Evolutionary conservation across 2,329 filamentous ascomycete species (phyloP).

Genomic region (Fusarium sp.): DNA sequence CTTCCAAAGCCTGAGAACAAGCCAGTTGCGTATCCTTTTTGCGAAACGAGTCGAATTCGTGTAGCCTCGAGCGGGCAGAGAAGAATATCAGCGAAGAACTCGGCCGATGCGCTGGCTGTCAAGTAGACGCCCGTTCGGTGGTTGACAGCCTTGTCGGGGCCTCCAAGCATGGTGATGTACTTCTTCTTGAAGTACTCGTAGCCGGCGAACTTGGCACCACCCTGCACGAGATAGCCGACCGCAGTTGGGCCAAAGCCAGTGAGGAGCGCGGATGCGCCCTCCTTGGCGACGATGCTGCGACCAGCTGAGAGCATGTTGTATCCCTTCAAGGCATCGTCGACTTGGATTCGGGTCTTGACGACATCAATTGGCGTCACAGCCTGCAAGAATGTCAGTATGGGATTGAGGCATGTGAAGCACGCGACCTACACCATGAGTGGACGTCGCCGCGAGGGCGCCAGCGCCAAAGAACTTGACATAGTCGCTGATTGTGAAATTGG

Average conservation of each 20-base stretch:
- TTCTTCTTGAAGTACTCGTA: constrained; percentile 97
- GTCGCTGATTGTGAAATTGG: constrained; percentile 58
- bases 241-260: constrained; percentile 88
- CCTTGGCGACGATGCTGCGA: constrained; percentile 80
- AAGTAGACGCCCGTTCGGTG: constrained; percentile 76
- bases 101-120: constrained; percentile 75
- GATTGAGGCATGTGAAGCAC: not conserved
- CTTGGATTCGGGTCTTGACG: constrained; percentile 92
- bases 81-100: constrained; percentile 82
- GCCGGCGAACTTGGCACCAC: constrained; percentile 90
- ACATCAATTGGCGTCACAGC: constrained; percentile 72
- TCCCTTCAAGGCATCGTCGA: constrained; percentile 88
- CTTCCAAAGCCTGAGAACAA: constrained; percentile 79
- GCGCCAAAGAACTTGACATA: constrained; percentile 68
- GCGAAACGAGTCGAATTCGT: constrained; percentile 82
- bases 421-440: constrained; percentile 63
- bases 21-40: constrained; percentile 81
- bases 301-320: constrained; percentile 84
- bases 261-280: constrained; percentile 83
- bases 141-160: constrained; percentile 59
- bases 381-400: constrained; percentile 50
- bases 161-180: constrained; percentile 77
- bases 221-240: constrained; percentile 90
- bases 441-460: constrained; percentile 65
- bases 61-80: constrained; percentile 92